Conservation (phyloP, 441 rosid genomes). For the Omphalea diandra region DNA sequence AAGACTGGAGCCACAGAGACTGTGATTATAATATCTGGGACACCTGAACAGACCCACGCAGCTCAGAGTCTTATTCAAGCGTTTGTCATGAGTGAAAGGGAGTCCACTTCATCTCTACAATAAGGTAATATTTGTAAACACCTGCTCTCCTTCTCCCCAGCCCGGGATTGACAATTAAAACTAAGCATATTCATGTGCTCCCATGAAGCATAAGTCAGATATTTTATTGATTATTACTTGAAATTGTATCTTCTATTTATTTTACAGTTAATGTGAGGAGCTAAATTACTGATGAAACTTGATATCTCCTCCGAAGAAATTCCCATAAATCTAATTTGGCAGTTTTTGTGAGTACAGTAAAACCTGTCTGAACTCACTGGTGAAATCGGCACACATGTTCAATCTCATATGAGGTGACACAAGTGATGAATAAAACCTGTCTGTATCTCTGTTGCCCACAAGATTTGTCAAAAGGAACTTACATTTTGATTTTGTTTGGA, state of each 20-base stretch:
- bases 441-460: conserved; percentile 14
- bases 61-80: conserved; percentile 89
- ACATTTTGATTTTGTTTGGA: not conserved
- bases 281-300: conserved; percentile 17
- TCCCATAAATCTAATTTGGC: conserved; percentile 15
- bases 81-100: conserved; percentile 69
- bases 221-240: not conserved
- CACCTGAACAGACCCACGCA: conserved; percentile 84
- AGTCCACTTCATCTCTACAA: conserved; percentile 35
- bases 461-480: conserved; percentile 6
- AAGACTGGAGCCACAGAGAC: conserved; percentile 65
- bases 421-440: conserved; percentile 8
- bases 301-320: conserved; percentile 25
- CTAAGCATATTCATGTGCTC: not conserved
- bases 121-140: conserved; percentile 23
- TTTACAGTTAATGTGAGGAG: conserved; percentile 18
- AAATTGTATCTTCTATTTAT: not conserved
- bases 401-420: conserved; percentile 16
- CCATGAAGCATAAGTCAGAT: not conserved
- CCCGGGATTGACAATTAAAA: not conserved
- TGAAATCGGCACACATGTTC: conserved; percentile 20
- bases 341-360: conserved; percentile 26
- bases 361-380: conserved; percentile 23
- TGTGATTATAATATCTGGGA: conserved; percentile 69
- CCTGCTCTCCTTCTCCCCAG: not conserved